Percentiles rank a stretch among this genome's conserved stretches.
phyloP scores from a whole-genome alignment of 2,329 filamentous ascomycete species.

The Diaporthe ilicicola region DNA sequence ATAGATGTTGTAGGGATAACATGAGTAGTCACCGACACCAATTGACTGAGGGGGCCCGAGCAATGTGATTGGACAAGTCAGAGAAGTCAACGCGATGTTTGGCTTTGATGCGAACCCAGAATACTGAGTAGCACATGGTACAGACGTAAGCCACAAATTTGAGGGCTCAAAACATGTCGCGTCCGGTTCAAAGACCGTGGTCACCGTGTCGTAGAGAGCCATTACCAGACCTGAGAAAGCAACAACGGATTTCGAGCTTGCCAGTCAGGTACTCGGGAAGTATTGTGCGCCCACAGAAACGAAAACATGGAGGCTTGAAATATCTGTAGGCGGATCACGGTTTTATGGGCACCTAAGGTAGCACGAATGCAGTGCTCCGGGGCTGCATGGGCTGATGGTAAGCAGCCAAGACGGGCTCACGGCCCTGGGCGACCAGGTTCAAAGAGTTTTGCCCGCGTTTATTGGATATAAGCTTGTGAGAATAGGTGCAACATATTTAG shows the following conservation, averaged over 20 bases:
- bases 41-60: background rate
- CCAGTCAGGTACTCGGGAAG: no score
- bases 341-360: background rate
- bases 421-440: constrained; percentile 13
- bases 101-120: background rate
- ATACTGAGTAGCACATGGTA: background rate
- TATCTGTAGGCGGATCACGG: background rate
- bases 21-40: background rate
- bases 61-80: background rate
- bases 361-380: background rate
- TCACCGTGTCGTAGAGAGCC: background rate
- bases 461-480: background rate
- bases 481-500: background rate
- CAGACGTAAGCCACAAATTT: background rate
- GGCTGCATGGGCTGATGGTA: background rate
- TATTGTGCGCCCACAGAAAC: no score
- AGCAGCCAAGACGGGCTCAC: constrained; percentile 8
- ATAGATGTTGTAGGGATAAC: background rate
- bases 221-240: no score
- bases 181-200: background rate
- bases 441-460: background rate
- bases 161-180: background rate
- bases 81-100: background rate
- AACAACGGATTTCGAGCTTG: no score
- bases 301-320: background rate